A percentile compares a stretch with the other conserved stretches of the same genome.
Evolutionary conservation across 495 filamentous ascomycete species (phyloP).

Genomic region (Neurospora sp.): DNA sequence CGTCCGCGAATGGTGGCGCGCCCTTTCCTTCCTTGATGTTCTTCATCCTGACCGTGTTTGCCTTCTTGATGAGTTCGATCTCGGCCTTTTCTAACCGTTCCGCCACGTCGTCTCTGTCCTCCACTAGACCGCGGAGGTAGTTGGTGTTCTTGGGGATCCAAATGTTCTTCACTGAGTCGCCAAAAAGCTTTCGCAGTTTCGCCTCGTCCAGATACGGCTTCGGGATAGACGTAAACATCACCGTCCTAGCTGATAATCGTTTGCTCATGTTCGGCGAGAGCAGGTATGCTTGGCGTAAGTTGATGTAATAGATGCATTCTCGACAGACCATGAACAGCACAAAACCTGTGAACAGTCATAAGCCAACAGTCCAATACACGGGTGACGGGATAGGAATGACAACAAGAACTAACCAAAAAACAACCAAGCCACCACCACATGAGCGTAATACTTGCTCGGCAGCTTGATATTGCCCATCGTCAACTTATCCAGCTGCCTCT

Average conservation of each 20-base stretch:
- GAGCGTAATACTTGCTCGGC: conserved; percentile 48
- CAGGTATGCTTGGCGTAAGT: conserved; percentile 60
- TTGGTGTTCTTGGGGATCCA: conserved; percentile 54
- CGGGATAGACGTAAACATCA: conserved; percentile 61
- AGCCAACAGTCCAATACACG: not conserved
- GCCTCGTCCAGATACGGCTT: conserved; percentile 46
- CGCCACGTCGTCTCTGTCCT: conserved; percentile 48
- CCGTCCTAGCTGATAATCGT: conserved; percentile 57
- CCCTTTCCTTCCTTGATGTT: conserved; percentile 20
- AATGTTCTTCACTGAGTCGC: conserved; percentile 46
- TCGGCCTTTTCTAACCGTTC: conserved; percentile 57
- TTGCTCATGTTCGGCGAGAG: conserved; percentile 57
- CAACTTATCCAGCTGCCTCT: conserved; percentile 50
- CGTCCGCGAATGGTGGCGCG: conserved; percentile 12
- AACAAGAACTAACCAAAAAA: conserved; percentile 51
- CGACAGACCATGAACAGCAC: conserved; percentile 56
- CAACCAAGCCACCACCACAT: conserved; percentile 46
- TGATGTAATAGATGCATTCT: conserved; percentile 60
- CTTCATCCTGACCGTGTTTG: conserved; percentile 46
- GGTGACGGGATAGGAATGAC: not conserved
- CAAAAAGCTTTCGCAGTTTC: conserved; percentile 49
- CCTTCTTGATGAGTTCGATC: conserved; percentile 50
- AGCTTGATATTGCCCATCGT: conserved; percentile 58
- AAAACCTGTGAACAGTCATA: conserved; percentile 33
- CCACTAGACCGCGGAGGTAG: conserved; percentile 45